Conservation (phyloP, 2,329 filamentous ascomycete species). For the Sporothrix humicola region DNA sequence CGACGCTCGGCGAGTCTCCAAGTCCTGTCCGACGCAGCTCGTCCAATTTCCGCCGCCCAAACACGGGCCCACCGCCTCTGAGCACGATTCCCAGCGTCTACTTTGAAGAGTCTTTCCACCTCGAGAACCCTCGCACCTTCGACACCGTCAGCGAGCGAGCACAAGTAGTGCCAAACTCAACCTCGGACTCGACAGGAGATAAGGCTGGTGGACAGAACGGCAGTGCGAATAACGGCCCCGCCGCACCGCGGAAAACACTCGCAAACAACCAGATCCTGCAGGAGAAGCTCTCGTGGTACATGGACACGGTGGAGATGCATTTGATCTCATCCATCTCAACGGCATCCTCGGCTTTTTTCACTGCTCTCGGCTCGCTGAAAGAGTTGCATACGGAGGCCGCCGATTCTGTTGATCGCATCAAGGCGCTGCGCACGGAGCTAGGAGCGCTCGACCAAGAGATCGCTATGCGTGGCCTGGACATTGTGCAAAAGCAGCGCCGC, state of each 20-base stretch:
- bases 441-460: slow-evolving; percentile 84
- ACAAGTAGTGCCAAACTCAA: slow-evolving; percentile 80
- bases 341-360: slow-evolving; percentile 95
- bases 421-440: slow-evolving; percentile 77
- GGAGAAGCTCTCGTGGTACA: slow-evolving; percentile 99
- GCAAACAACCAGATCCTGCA: slow-evolving; percentile 97
- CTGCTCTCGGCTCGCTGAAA: slow-evolving; percentile 85
- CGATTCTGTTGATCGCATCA: slow-evolving; percentile 87
- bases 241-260: slow-evolving; percentile 78
- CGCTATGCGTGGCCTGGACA: slow-evolving; percentile 80
- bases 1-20: slow-evolving; percentile 47
- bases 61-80: slow-evolving; percentile 79
- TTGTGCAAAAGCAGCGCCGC: slow-evolving; percentile 80
- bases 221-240: slow-evolving; percentile 51
- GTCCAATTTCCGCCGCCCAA: slow-evolving; percentile 61
- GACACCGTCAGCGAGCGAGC: slow-evolving; percentile 96
- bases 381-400: slow-evolving; percentile 91
- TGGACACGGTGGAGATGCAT: slow-evolving; percentile 98
- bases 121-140: slow-evolving; percentile 95
- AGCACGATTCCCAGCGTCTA: slow-evolving; percentile 93
- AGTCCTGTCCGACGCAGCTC: slow-evolving; percentile 50
- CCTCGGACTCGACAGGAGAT: slow-evolving; percentile 59
- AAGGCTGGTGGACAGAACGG: slow-evolving; percentile 45
- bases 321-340: slow-evolving; percentile 95
- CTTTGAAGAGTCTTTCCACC: slow-evolving; percentile 91